Percentiles rank a stretch among this genome's conserved stretches.
Evolutionary conservation across 768 basidiomycete species (phyloP).

Genomic region (Suillus brevipes): DNA sequence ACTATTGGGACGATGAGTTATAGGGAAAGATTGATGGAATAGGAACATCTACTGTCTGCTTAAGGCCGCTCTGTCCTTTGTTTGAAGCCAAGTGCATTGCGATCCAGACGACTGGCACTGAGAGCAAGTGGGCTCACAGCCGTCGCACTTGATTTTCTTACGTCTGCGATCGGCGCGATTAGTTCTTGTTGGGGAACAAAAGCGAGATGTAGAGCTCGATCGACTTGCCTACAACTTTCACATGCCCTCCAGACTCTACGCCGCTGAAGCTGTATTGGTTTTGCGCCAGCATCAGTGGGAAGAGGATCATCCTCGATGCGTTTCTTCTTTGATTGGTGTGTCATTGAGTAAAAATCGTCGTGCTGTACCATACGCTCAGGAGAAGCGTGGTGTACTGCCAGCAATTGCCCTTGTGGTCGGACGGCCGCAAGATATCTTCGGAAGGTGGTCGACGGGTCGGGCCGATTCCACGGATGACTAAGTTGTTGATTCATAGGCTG

Average conservation of each 20-base stretch:
- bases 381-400: slow-evolving; percentile 18
- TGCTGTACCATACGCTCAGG: slow-evolving; percentile 30
- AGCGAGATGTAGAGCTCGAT: slow-evolving; percentile 13
- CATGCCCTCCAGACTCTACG: slow-evolving; percentile 86
- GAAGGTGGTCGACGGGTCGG: slow-evolving; percentile 35
- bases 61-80: slow-evolving; percentile 85
- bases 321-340: slow-evolving; percentile 76
- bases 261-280: slow-evolving; percentile 77
- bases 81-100: slow-evolving; percentile 87
- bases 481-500: slow-evolving; percentile 31
- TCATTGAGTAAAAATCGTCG: slow-evolving; percentile 48
- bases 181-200: slow-evolving; percentile 16
- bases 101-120: slow-evolving; percentile 76
- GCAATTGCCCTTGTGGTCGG: slow-evolving; percentile 23
- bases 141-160: slow-evolving; percentile 94
- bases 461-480: slow-evolving; percentile 36
- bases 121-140: slow-evolving; percentile 81
- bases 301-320: slow-evolving; percentile 57
- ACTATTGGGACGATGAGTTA: slow-evolving; percentile 40
- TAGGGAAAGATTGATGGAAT: slow-evolving; percentile 7
- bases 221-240: slow-evolving; percentile 78
- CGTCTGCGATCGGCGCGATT: slow-evolving; percentile 47
- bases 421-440: slow-evolving; percentile 35
- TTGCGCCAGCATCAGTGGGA: slow-evolving; percentile 56
- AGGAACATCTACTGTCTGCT: slow-evolving; percentile 74